Base-by-base conservation (phyloP, 2,329 filamentous ascomycete species). In the Alternaria conjuncta region DNA sequence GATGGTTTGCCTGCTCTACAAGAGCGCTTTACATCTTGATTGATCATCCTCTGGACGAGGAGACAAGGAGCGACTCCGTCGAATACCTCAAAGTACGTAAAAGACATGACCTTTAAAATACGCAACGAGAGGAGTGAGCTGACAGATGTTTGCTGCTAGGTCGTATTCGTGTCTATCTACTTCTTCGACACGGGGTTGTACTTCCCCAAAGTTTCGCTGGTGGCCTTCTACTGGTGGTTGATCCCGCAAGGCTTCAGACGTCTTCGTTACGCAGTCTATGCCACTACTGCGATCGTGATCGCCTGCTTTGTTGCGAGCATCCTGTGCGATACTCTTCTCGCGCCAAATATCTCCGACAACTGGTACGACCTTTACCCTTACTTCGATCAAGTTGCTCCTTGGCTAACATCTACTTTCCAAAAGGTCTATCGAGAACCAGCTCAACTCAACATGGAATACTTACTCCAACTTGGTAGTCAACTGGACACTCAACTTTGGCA, bases 171-270 rank as follows among this genome's bases (percentile, higher is more conserved):
- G 20, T 64, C 71, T 20, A 59, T 57, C 18, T 73, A 65, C 47
- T 65, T 72, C 30, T 72, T 73, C 55, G 67, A 73, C n/a, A 57
- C 70, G 6, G 69, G 69, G 10, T 44, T 73, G 23, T 73, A 69
- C 41, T 68, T 72, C 6, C 71, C 70, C 18, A 73, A 72, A 44
- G 63, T 54, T 3, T 69, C 71, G 4, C 51, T 73, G 4, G 58
- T 71, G 6, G 62, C 71, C 1, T 73, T 73, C 51, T 73, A 69
- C 55, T 71, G 69, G 70, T 73, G 71, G 71, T 49, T 73, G 36
- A 68, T 73, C n/a, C 71, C 70, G 32, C 25, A 32, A 18, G 65
- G 69, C 2, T 71, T 73, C 23, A 55, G 59, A 30, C 64, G 66
- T 28, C 65, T 73, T n/a, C 65, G 69, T 10, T 20, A 71, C 15